Evolutionary conservation across 139 green algal species (phyloP).

Genomic region (Desmodesmus armatus): DNA sequence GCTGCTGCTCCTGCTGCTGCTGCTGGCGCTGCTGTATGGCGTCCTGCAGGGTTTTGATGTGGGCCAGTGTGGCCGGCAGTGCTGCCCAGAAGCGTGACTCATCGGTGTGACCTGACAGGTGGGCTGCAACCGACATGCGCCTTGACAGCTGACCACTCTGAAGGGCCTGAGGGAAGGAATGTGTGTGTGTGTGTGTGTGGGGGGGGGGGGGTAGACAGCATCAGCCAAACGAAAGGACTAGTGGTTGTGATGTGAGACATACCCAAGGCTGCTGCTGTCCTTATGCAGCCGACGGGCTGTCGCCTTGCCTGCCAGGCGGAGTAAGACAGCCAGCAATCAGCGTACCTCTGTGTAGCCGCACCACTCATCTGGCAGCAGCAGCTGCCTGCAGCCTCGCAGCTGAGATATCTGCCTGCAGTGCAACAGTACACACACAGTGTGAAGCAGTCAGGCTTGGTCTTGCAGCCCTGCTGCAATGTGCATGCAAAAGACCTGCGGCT

Average conservation of each 20-base stretch:
- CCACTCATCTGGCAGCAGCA: slow-evolving; percentile 73
- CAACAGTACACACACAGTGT: neutral
- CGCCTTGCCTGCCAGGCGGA: no score
- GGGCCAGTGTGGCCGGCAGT: slow-evolving; percentile 72
- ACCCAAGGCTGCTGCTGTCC: no score
- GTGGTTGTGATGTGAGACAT: no score
- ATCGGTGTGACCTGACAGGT: slow-evolving; percentile 44
- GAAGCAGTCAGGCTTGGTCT: neutral
- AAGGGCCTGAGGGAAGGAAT: slow-evolving; percentile 35
- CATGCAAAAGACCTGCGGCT: no score
- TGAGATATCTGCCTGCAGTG: slow-evolving; percentile 33
- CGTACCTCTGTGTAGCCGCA: slow-evolving; percentile 53
- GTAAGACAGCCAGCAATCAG: neutral
- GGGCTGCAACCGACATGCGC: slow-evolving; percentile 63
- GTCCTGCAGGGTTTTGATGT: slow-evolving; percentile 39
- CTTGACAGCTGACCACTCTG: neutral
- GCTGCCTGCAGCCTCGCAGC: slow-evolving; percentile 47
- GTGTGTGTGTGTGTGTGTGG: no score
- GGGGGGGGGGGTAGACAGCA: no score
- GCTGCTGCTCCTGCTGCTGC: slow-evolving; percentile 9
- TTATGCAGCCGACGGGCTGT: no score
- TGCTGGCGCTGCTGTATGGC: slow-evolving; percentile 22
- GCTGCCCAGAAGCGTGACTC: slow-evolving; percentile 78
- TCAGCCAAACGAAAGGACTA: no score
- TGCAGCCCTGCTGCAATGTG: no score